Conservation (phyloP, 2,329 filamentous ascomycete species). For the Colletotrichum cereale region DNA sequence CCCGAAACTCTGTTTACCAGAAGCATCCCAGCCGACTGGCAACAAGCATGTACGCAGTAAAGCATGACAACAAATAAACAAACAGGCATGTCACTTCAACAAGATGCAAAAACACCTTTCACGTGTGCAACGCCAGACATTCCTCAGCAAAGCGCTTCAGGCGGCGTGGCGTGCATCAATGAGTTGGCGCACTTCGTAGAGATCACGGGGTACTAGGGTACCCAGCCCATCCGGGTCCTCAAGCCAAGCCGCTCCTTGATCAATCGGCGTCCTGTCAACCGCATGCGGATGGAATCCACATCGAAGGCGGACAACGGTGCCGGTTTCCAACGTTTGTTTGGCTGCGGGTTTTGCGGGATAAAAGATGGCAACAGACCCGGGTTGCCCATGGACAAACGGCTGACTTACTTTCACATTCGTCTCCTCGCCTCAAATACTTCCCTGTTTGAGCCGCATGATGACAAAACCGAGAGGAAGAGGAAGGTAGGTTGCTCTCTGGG, state of each 20-base stretch:
- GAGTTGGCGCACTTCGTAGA: constrained; percentile 59
- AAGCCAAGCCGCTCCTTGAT: constrained; percentile 21
- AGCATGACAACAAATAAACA: constrained; percentile 3
- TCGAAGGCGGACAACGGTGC: constrained; percentile 14
- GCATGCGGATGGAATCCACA: constrained; percentile 7
- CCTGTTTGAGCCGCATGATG: constrained; percentile 13
- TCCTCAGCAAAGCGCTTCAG: constrained; percentile 74
- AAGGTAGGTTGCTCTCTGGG: constrained; percentile 21
- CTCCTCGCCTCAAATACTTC: background rate
- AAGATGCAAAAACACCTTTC: constrained; percentile 7
- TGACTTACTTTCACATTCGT: background rate
- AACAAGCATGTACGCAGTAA: constrained; percentile 14
- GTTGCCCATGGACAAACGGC: background rate
- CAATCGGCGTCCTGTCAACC: constrained; percentile 24
- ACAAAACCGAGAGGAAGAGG: background rate
- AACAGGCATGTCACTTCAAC: background rate
- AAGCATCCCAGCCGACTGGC: background rate
- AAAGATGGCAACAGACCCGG: background rate
- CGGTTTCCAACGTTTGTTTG: background rate
- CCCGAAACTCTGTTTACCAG: constrained; percentile 18
- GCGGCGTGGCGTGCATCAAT: constrained; percentile 84
- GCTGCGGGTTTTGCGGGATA: background rate
- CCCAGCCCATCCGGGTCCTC: constrained; percentile 34
- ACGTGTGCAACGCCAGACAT: constrained; percentile 14
- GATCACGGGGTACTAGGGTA: constrained; percentile 34